phyloP scores from a whole-genome alignment of 257 asterid species.

The Leonotis leonurus region DNA sequence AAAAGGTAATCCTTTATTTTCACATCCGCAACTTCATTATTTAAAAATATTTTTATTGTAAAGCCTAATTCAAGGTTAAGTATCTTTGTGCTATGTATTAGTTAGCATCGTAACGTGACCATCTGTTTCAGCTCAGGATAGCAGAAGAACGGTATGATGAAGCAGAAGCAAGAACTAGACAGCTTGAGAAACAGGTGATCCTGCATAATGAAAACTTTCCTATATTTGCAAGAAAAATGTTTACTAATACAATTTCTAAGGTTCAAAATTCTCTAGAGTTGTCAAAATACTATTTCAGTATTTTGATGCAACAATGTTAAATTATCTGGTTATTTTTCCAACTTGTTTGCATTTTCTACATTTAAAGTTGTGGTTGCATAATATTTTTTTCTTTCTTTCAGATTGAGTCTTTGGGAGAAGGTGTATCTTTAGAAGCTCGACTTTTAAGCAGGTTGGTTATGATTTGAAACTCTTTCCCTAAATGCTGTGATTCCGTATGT shows the following conservation, averaged over 20 bases:
- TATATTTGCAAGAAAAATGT: too few relatives aligned
- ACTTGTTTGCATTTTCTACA: not conserved
- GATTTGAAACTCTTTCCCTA: slow-evolving; percentile 10
- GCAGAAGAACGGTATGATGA: slow-evolving; percentile 88
- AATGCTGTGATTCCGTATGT: not conserved
- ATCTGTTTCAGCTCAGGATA: slow-evolving; percentile 67
- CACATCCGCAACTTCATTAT: not conserved
- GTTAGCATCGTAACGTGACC: slow-evolving; percentile 18
- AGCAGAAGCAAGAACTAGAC: slow-evolving; percentile 89
- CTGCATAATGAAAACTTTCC: too few relatives aligned
- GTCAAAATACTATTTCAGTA: too few relatives aligned
- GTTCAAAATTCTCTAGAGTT: too few relatives aligned
- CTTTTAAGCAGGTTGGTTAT: slow-evolving; percentile 73
- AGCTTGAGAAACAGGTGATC: slow-evolving; percentile 82
- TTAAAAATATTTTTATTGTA: not conserved
- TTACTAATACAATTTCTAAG: too few relatives aligned
- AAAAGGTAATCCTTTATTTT: slow-evolving; percentile 53
- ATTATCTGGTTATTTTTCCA: not conserved
- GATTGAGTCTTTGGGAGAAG: slow-evolving; percentile 93
- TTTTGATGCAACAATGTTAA: not conserved
- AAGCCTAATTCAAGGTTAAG: not conserved
- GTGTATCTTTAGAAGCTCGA: slow-evolving; percentile 92
- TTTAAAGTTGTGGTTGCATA: not conserved
- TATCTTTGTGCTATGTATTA: not conserved
- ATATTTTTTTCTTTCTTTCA: slow-evolving; percentile 18